Evolutionary conservation across 306 rosid genomes (phyloP), one percentile per base, ranked within the genome.

Genomic region (Lathyrus oleraceus): DNA sequence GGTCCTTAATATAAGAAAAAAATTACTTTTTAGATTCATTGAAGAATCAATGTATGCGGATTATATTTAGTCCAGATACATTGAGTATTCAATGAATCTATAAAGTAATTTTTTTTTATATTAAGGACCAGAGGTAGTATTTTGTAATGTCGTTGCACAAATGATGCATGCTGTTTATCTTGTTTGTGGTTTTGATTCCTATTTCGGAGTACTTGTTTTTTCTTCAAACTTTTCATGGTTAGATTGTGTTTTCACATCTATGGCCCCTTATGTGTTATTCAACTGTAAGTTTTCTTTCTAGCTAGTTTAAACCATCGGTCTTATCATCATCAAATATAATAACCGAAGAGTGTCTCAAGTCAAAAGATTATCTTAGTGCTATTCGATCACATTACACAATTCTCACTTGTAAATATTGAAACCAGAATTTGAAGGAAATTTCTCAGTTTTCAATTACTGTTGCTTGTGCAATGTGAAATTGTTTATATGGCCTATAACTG

Each of bases 351-450:
- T n/a, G n/a, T n/a, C n/a, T n/a, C n/a, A n/a, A n/a, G n/a, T n/a
- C n/a, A n/a, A n/a, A n/a, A n/a, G n/a, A n/a, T n/a, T n/a, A n/a
- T n/a, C n/a, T n/a, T n/a, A n/a, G n/a, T n/a, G 23, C 52, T 28
- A 10, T 62, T 70, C 10, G 6, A 15, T 32, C 8, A 5, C 48
- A 32, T 35, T 16, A 65, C 39, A 23, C 57, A 57, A 39, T 59
- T 65, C 21, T 65, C 51, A 23, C 6, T 36, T 72, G 25, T 39
- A 8, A 45, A 61, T 60, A 28, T 65, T 39, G 12, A 2, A 49
- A 8, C 57, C 72, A 25, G 57, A 71, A 61, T 4, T 72, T 49
- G 71, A 52, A 52, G 3, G 49, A 51, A 49, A 65, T 8, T 60
- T 21, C 28, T 19, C 19, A 15, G 23, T 51, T 67, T 65, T 19